Conservation (phyloP, 2,329 filamentous ascomycete genomes). For the Colletotrichum simmondsii region DNA sequence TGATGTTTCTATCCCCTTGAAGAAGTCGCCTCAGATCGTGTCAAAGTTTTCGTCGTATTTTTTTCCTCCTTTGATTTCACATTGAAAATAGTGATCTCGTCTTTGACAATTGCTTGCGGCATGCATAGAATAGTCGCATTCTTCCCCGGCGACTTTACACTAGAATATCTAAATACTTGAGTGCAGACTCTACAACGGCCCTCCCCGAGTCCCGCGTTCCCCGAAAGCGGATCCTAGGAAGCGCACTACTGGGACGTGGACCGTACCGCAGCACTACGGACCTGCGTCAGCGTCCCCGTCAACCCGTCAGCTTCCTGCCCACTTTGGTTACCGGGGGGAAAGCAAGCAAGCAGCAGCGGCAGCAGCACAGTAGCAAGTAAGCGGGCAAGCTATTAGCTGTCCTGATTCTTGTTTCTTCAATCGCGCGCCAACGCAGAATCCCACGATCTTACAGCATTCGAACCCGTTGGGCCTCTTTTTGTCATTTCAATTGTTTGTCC, state of each 20-base stretch:
- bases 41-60: not conserved
- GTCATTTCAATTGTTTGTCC: not conserved
- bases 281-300: constrained; percentile 25
- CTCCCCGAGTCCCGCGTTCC: constrained; percentile 12
- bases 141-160: not conserved
- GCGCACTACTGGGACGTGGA: not conserved
- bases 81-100: not conserved
- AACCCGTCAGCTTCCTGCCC: not conserved
- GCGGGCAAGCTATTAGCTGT: constrained; percentile 17
- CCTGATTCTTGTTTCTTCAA: constrained; percentile 16
- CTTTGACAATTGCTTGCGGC: not conserved
- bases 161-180: not conserved
- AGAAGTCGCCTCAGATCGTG: not conserved
- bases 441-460: constrained; percentile 9
- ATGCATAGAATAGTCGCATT: not conserved
- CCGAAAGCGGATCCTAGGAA: constrained; percentile 3
- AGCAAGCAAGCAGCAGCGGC: not conserved
- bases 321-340: constrained; percentile 29
- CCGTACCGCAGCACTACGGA: constrained; percentile 8
- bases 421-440: not conserved
- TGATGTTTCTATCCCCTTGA: constrained; percentile 18
- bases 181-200: not conserved
- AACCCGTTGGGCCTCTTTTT: not conserved
- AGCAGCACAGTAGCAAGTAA: not conserved
- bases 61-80: not conserved